Percentiles rank a stretch among this genome's conserved stretches.
These are phyloP conservation scores for Naematelia aurantialba DNA, from an alignment of 768 basidiomycete genomes.

Conservation along the genomic window DNA sequence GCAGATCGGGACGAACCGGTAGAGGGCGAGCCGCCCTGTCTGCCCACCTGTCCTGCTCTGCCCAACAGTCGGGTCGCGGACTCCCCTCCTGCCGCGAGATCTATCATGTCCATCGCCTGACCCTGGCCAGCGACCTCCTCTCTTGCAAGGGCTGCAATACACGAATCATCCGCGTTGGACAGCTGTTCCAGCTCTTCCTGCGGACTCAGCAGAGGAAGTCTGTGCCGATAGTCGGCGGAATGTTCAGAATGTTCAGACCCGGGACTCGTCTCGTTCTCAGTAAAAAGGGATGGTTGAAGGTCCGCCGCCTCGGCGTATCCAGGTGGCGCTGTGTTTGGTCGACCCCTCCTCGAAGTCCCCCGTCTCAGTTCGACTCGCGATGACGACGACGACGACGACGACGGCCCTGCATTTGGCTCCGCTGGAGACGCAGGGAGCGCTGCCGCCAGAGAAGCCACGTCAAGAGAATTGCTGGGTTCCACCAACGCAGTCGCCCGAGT, in stretches of 20 bases:
- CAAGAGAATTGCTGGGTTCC: neutral
- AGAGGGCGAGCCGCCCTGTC: neutral
- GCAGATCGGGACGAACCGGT: neutral
- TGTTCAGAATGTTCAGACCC: neutral
- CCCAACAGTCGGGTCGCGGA: constrained; percentile 14
- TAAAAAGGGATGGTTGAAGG: too few species aligned
- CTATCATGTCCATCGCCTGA: constrained; percentile 30
- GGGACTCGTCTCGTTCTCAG: constrained; percentile 1
- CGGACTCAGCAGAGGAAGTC: neutral
- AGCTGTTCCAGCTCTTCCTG: constrained; percentile 9
- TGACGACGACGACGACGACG: constrained; percentile 5
- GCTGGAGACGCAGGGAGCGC: constrained; percentile 2
- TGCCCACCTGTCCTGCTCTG: constrained; percentile 17
- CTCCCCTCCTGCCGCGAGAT: constrained; percentile 8
- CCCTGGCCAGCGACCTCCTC: constrained; percentile 12
- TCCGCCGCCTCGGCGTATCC: too few species aligned
- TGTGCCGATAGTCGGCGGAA: constrained; percentile 4
- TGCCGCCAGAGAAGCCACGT: too few species aligned
- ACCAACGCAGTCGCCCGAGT: too few species aligned
- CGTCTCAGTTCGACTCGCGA: constrained; percentile 11
- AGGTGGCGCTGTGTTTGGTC: constrained; percentile 36
- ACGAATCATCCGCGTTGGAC: constrained; percentile 13
- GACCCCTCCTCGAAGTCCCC: constrained; percentile 14
- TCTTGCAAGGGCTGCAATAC: constrained; percentile 11
- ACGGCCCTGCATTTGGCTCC: too few species aligned